Percentiles rank a stretch among this genome's conserved stretches.
phyloP scores from a whole-genome alignment of 495 filamentous ascomycete genomes.

The Penicillium diatomitis region DNA sequence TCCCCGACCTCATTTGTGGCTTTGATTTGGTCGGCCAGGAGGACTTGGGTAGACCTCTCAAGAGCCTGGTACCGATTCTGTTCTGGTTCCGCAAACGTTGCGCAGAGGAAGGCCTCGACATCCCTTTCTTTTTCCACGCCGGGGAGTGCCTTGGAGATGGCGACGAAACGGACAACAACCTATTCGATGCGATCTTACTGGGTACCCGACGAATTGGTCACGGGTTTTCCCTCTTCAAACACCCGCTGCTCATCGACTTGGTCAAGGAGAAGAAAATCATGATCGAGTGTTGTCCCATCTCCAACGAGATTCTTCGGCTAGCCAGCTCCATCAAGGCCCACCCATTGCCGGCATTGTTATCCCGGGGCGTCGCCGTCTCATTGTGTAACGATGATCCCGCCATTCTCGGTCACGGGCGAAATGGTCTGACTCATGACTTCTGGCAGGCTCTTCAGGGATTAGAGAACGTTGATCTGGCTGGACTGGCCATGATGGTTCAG shows the following conservation, averaged over 20 bases:
- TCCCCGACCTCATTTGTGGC: constrained; percentile 71
- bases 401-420: constrained; percentile 65
- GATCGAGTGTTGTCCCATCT: constrained; percentile 79
- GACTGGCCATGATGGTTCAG: constrained; percentile 74
- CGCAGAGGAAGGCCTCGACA: constrained; percentile 63
- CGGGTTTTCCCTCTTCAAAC: constrained; percentile 80
- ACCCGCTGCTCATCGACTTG: constrained; percentile 79
- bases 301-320: constrained; percentile 73
- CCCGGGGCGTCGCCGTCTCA: constrained; percentile 58
- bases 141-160: constrained; percentile 78
- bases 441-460: constrained; percentile 86
- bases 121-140: constrained; percentile 96
- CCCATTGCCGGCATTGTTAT: constrained; percentile 73
- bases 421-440: constrained; percentile 78
- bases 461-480: constrained; percentile 66
- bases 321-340: constrained; percentile 68
- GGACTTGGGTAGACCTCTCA: constrained; percentile 63
- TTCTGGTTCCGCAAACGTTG: constrained; percentile 91
- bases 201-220: constrained; percentile 85
- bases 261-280: constrained; percentile 82
- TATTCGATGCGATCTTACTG: constrained; percentile 83
- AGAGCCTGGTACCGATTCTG: constrained; percentile 68
- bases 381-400: constrained; percentile 84
- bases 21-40: constrained; percentile 88
- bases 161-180: constrained; percentile 65